Base-by-base conservation (phyloP, 108 stramenopile species). In the Cyclotella baltica region DNA sequence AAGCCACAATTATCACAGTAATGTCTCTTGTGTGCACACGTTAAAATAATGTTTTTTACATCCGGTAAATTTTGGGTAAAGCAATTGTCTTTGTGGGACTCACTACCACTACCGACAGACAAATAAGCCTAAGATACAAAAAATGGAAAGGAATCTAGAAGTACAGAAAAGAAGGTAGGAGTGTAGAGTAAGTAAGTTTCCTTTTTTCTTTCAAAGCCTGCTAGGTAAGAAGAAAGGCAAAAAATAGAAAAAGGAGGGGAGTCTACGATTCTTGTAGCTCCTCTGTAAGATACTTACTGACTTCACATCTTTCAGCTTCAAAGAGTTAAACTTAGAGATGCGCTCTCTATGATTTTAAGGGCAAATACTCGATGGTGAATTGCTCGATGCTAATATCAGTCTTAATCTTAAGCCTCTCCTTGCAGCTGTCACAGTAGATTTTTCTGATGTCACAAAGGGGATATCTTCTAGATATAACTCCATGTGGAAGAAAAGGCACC, bases 291-390 rank as follows among this genome's bases (percentile, higher is more conserved):
- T 43, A 55, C 53, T 55, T 55, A 23, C 53, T 55, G 5, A 55
- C 53, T 55, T 55, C 53, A 16, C 22, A 19, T 16, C 22, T 19
- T 59, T 36, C 37, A n/a, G n/a, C 62, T 40, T 63, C 18, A 20
- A n/a, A 38, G 16, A 63, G 5, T 20, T 36, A 18, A 22, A 3
- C 20, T 40, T 63, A 6, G 62, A 34, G 22, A 63, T 63, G 13
- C 36, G 38, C 36, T 38, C 3, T 20, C 37, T 20, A 63, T 63
- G 37, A 36, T 63, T 10, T 34, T 63, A 23, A 36, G 62, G n/a
- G 8, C 5, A 36, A 63, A n/a, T 63, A 63, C 2, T 34, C 62
- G 22, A 63, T 38, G 13, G 62, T 38, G 23, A 63, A 63, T 63
- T 63, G 57, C 16, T 4, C 57, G 16, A 28, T 58, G 16, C 29